Conservation (phyloP, 1,284 basidiomycete genomes). For the Microbotryum lychnidis-dioicae region DNA sequence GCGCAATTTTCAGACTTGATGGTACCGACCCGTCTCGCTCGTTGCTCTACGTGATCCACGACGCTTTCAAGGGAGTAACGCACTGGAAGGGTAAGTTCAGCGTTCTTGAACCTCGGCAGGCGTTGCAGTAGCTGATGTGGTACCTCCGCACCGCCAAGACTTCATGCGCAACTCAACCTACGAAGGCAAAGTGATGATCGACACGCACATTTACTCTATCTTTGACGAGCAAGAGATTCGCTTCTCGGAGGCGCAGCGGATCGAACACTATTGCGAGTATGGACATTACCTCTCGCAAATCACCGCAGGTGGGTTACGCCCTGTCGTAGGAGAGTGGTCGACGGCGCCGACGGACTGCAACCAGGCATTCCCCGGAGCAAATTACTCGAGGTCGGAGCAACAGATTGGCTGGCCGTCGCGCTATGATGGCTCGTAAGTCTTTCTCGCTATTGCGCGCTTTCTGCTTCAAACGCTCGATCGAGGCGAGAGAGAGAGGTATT, state of each 20-base stretch:
- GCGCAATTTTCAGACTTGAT: conserved; percentile 32
- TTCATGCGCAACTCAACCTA: conserved; percentile 54
- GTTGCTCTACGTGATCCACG: conserved; percentile 64
- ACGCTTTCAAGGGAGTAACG: conserved; percentile 70
- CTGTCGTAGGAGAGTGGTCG: conserved; percentile 39
- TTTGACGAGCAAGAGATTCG: conserved; percentile 12
- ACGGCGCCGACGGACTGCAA: conserved; percentile 36
- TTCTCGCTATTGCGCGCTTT: too few species aligned
- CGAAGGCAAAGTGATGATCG: conserved; percentile 60
- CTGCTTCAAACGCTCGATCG: too few species aligned
- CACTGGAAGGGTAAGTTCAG: conserved; percentile 53
- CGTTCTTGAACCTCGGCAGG: too few species aligned
- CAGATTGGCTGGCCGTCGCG: conserved; percentile 35
- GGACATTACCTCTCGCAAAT: conserved; percentile 30
- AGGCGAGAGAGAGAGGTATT: too few species aligned
- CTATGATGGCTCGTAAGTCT: conserved; percentile 36
- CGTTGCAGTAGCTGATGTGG: too few species aligned
- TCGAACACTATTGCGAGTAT: conserved; percentile 29
- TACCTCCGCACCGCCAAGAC: background rate
- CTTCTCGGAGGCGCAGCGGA: conserved; percentile 28
- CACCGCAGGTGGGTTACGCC: conserved; percentile 31
- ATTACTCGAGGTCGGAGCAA: conserved; percentile 22
- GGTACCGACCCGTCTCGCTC: conserved; percentile 4
- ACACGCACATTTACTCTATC: conserved; percentile 43
- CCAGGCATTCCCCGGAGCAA: background rate